Conservation (phyloP, 768 basidiomycete species). For the Serendipita sp. region DNA sequence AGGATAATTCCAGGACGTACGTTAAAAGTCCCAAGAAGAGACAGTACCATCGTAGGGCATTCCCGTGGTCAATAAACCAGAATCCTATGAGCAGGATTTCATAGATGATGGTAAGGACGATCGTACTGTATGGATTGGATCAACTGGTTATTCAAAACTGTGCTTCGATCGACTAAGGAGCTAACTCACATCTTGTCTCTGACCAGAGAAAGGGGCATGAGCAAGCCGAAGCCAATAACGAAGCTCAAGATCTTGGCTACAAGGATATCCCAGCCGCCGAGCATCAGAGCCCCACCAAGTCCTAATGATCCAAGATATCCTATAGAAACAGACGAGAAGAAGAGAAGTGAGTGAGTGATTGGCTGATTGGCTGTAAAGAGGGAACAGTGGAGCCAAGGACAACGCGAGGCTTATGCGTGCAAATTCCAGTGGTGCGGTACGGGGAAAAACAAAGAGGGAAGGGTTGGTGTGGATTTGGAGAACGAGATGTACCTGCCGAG, state of each 20-base stretch:
- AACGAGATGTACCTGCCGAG: conserved; percentile 23
- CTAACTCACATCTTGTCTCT: no score
- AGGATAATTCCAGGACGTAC: conserved; percentile 25
- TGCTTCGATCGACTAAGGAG: no score
- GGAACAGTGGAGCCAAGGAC: background rate
- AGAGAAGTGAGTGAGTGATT: background rate
- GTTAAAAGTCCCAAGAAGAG: conserved; percentile 75
- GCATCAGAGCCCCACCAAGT: conserved; percentile 65
- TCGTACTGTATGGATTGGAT: conserved; percentile 40
- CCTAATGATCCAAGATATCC: conserved; percentile 75
- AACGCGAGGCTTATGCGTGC: background rate
- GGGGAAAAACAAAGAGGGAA: background rate
- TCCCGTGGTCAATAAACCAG: conserved; percentile 89
- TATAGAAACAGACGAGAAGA: background rate
- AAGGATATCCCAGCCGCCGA: conserved; percentile 76
- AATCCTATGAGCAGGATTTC: conserved; percentile 81
- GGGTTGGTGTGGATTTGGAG: background rate
- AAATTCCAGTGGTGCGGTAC: background rate
- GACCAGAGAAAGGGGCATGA: conserved; percentile 24
- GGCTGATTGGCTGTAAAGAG: no score
- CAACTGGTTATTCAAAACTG: no score
- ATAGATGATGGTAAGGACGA: conserved; percentile 61
- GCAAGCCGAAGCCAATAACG: conserved; percentile 68
- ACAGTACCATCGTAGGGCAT: conserved; percentile 71
- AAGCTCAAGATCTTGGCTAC: conserved; percentile 88